Percentiles rank a stretch among this genome's conserved stretches.
phyloP scores from a whole-genome alignment of 345 rosid genomes.

The Hirschfeldia incana region DNA sequence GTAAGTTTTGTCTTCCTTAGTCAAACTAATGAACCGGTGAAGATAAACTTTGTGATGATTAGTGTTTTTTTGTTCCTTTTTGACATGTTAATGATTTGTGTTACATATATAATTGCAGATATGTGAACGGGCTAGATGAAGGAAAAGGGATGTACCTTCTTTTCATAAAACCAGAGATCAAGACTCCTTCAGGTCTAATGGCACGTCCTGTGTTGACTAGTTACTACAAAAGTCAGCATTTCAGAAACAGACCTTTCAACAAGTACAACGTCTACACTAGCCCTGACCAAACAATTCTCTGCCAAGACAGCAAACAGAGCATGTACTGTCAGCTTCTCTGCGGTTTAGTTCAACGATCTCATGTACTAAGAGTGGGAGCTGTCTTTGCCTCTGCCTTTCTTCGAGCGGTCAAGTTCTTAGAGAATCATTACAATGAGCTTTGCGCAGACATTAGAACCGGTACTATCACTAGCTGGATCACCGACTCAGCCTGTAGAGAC shows the following conservation, averaged over 20 bases:
- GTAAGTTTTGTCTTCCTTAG: neutral
- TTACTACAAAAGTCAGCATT: slow-evolving; percentile 84
- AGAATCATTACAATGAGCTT: slow-evolving; percentile 69
- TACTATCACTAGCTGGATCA: slow-evolving; percentile 73
- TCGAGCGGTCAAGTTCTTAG: slow-evolving; percentile 81
- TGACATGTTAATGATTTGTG: neutral
- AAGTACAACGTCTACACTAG: slow-evolving; percentile 79
- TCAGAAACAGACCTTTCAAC: slow-evolving; percentile 76
- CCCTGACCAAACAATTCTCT: slow-evolving; percentile 84
- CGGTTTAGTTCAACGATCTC: slow-evolving; percentile 69
- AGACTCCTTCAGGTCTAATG: slow-evolving; percentile 79
- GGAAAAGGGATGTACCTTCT: slow-evolving; percentile 92
- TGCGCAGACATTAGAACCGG: slow-evolving; percentile 71
- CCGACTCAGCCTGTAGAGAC: slow-evolving; percentile 58
- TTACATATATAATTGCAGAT: slow-evolving; percentile 49
- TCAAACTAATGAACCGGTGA: slow-evolving; percentile 45
- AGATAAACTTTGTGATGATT: neutral
- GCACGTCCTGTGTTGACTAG: slow-evolving; percentile 95
- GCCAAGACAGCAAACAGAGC: slow-evolving; percentile 91
- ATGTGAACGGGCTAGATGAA: slow-evolving; percentile 75
- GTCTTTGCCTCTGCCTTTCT: slow-evolving; percentile 90
- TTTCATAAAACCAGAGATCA: slow-evolving; percentile 83
- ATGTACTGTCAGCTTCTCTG: slow-evolving; percentile 92
- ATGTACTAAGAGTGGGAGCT: slow-evolving; percentile 84
- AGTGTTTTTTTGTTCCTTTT: too few relatives aligned